Conservation (phyloP, 495 filamentous ascomycete species). For the Penicillium macrosclerotiorum region DNA sequence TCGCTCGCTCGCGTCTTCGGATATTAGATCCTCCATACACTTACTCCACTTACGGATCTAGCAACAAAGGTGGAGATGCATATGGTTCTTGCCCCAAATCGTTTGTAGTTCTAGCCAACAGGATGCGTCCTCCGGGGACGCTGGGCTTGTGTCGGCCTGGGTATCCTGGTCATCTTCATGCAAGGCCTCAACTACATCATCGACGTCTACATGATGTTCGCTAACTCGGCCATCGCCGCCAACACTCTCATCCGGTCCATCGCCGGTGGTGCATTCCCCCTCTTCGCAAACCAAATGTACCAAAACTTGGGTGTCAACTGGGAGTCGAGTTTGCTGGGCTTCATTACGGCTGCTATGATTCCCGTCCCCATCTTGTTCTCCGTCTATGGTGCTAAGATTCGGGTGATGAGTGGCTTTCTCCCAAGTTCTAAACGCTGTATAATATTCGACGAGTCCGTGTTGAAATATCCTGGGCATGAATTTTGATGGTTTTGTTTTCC, state of each 20-base stretch:
- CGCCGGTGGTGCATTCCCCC: conserved; percentile 64
- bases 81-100: no score
- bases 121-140: conserved; percentile 3
- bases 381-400: conserved; percentile 63
- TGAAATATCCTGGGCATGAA: no score
- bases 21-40: background rate
- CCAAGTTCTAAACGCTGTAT: conserved; percentile 37
- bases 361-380: conserved; percentile 72
- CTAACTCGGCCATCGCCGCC: conserved; percentile 62
- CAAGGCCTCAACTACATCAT: conserved; percentile 63
- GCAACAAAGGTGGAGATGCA: conserved; percentile 7
- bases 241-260: conserved; percentile 65
- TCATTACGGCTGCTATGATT: conserved; percentile 60
- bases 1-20: conserved; percentile 8
- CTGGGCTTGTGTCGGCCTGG: conserved; percentile 48
- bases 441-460: no score
- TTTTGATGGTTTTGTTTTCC: no score
- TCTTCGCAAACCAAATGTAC: conserved; percentile 63
- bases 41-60: conserved; percentile 1
- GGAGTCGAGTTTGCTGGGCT: conserved; percentile 64
- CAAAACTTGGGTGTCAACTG: conserved; percentile 61
- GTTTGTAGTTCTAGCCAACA: conserved; percentile 2
- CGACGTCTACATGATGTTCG: conserved; percentile 59
- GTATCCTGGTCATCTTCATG: conserved; percentile 57
- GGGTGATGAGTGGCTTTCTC: conserved; percentile 49